These are phyloP conservation scores for Paraphoma chrysanthemicola DNA, from an alignment of 2,329 filamentous ascomycete species.

Conservation along the genomic window DNA sequence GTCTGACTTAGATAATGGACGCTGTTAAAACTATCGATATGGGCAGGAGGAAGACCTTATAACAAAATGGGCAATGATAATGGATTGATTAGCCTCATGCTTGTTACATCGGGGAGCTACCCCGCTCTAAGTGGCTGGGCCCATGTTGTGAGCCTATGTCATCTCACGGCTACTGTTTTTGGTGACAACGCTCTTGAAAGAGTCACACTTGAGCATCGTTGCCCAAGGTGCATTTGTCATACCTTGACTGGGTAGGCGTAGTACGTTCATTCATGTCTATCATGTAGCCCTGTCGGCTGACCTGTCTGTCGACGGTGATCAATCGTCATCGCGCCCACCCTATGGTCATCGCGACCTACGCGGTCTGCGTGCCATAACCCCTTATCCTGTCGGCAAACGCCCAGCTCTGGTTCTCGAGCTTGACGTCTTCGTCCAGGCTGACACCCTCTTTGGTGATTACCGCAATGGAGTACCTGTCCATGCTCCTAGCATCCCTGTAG, in stretches of 20 bases:
- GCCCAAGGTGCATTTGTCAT: conserved; percentile 7
- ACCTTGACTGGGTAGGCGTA: conserved; percentile 17
- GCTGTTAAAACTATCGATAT: neutral
- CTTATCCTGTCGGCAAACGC: conserved; percentile 94
- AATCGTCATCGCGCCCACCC: conserved; percentile 1
- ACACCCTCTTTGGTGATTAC: conserved; percentile 87
- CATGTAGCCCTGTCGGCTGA: conserved; percentile 26
- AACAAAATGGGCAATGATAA: neutral
- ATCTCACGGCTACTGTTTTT: neutral
- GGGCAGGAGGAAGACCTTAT: neutral
- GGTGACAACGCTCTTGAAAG: neutral
- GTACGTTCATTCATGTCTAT: conserved; percentile 47
- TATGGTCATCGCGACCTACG: conserved; percentile 13
- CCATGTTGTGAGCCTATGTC: neutral
- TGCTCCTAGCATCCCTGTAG: conserved; percentile 92
- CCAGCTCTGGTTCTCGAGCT: conserved; percentile 96
- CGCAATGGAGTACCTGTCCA: conserved; percentile 91
- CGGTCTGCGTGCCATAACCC: conserved; percentile 86
- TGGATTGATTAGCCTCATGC: neutral
- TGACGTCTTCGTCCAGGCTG: conserved; percentile 81
- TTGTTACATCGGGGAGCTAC: conserved; percentile 1
- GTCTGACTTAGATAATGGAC: neutral
- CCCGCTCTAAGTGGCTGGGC: conserved; percentile 1
- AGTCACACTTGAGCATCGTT: neutral
- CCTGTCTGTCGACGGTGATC: conserved; percentile 8